These are phyloP conservation scores for Vaccinium corymbosum DNA, from an alignment of 148 eudicot genomes.

Conservation along the genomic window DNA sequence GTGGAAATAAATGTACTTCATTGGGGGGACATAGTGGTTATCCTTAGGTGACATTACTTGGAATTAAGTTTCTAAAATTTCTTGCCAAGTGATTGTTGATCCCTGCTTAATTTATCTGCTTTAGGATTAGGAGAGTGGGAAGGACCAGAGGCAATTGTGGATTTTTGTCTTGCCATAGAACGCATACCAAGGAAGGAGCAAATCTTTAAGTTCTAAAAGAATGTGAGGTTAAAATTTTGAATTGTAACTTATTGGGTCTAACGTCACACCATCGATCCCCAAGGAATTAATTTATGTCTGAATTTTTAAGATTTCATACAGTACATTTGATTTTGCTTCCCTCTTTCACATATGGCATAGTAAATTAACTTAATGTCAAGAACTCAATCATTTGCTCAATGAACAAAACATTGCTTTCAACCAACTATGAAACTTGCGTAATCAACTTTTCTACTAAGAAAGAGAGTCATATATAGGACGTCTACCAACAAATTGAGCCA, in stretches of 20 bases:
- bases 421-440: not conserved
- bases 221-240: too few species aligned
- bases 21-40: too few species aligned
- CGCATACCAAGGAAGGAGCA: not conserved
- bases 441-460: not conserved
- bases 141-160: not conserved
- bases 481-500: not conserved
- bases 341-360: not conserved
- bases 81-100: too few species aligned
- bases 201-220: too few species aligned
- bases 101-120: too few species aligned
- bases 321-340: not conserved
- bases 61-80: too few species aligned
- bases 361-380: not conserved
- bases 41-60: too few species aligned
- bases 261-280: too few species aligned
- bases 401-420: not conserved
- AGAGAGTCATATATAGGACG: not conserved
- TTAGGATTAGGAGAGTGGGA: too few species aligned
- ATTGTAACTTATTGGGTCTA: too few species aligned
- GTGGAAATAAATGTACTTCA: too few species aligned
- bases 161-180: not conserved
- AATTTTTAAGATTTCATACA: not conserved
- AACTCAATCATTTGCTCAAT: constrained; percentile 1
- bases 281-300: too few species aligned